Evolutionary conservation across 805 yeast genomes (phyloP), one percentile per base, ranked within the genome.

Genomic region (Cyberlindnera subsufficiens): DNA sequence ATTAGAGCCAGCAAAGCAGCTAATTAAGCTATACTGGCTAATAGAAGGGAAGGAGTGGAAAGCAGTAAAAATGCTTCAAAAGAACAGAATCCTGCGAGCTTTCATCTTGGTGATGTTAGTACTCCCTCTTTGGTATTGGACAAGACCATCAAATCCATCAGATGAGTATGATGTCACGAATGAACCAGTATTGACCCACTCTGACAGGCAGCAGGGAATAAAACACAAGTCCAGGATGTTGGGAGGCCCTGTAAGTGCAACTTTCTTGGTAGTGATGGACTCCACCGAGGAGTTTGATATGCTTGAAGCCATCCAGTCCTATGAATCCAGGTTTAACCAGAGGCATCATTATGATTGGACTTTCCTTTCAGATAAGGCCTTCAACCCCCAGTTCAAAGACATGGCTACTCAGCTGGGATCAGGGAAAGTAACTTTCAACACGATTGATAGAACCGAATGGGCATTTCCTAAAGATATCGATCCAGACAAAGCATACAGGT

Each of bases 271-370:
- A 9, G 25, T 37, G 16, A 37, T 37, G 39, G 32, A 27, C 15
- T 25, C 15, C 10, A 9, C 39, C 11, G 25, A 37, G 32, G 39
- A 37, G 22, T 29, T 18, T 7, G 35, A 30, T 13, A 31, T 84
- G 50, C 56, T 78, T 5, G 71, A 70, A 32, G 71, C 89, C 8
- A 72, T 84, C 37, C 72, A 75, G 50, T 69, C 71, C 43, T 74
- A 78, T 36, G 84, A 83, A 54, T 78, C 72, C 50, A 64, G 88
- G 33, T 85, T 83, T 66, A 85, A 85, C 58, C 17, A 55, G 27
- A 62, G 66, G 32, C 80, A 63, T 56, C 73, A 78, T 53, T 84
- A 85, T 56, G 89, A 83, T 59, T 85, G 88, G 86, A 80, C 82
- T 2, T 83, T 86, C 50, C 59, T 85, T 37, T 83, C 82, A 57